Base-by-base conservation (phyloP, 2,329 filamentous ascomycete species). In the Coniochaeta sp. region DNA sequence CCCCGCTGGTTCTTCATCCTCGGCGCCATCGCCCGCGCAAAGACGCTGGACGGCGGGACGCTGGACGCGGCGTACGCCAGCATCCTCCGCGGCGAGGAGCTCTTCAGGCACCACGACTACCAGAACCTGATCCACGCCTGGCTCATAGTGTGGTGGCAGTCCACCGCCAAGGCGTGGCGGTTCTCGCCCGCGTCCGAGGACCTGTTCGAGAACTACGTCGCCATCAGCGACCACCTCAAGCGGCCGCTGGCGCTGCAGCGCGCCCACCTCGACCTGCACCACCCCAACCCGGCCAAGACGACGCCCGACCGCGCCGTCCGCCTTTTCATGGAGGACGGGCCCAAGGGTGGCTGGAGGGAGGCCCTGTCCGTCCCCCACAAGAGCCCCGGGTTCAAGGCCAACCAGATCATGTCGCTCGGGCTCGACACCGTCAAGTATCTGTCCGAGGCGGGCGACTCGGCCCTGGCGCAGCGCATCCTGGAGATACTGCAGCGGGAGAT, bases 261-360 rank as follows among this genome's bases (percentile, higher is more conserved):
- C 34, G 82, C 83, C 0, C 83, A 86, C 63, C 72, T 86, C 3
- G 74, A 79, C 30, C 73, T 86, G 1, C 74, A 81, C 60, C 83
- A 86, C 65, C 83, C 83, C 0, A 72, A 73, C 2, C 83, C 83
- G 0, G 83, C 83, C 0, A 72, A 73, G 2, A 83, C 83, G 0
- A 75, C 76, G 28, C 74, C 79, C 24, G 68, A 72, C 2, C 74
- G 75, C 1, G 83, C 83, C 0, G 65, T 85, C 12, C 66, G 74
- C 2, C 77, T 80, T 58, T 75, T 85, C 19, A 63, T 70, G 6
- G 62, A 65, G 1, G 57, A 64, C 62, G 17, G 17, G 34, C 6
- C 56, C 59, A 26, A 56, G 61, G 36, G 56, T 54, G 16, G 42
- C 10, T 42, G 63, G 54, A 56, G 22, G 54, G 17, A 38, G 54